Percentiles rank a stretch among this genome's conserved stretches.
These are phyloP conservation scores for Crithidia expoeki DNA, from an alignment of 208 protist genomes.

Conservation along the genomic window DNA sequence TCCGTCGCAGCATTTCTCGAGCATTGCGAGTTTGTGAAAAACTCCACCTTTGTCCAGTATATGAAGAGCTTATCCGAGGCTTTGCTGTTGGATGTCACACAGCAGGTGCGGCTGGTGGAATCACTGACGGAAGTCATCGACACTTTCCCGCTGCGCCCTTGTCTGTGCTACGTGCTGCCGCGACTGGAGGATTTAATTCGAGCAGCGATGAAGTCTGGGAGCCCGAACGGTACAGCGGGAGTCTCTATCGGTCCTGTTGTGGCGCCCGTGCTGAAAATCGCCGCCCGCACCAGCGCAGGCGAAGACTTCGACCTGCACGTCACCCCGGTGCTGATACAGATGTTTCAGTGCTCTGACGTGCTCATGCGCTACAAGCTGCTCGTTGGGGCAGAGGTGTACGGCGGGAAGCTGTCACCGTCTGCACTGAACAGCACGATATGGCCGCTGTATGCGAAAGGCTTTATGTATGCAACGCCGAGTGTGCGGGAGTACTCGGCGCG, in stretches of 20 bases:
- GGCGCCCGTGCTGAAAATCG: constrained; percentile 67
- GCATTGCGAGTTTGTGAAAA: constrained; percentile 59
- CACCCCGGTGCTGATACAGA: constrained; percentile 57
- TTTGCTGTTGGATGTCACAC: constrained; percentile 58
- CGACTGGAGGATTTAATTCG: constrained; percentile 62
- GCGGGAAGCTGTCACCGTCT: constrained; percentile 37
- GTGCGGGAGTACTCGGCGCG: constrained; percentile 82
- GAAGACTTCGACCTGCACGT: constrained; percentile 63
- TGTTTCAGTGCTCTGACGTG: constrained; percentile 65
- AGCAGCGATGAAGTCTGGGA: constrained; percentile 35
- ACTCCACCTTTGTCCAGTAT: constrained; percentile 65
- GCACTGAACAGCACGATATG: constrained; percentile 67
- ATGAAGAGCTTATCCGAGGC: constrained; percentile 68
- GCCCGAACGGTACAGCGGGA: constrained; percentile 13
- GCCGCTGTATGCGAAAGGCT: constrained; percentile 71
- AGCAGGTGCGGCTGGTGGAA: constrained; percentile 64
- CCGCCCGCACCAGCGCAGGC: constrained; percentile 31
- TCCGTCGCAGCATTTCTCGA: constrained; percentile 54
- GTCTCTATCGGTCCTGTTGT: constrained; percentile 46
- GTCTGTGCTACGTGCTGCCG: constrained; percentile 62
- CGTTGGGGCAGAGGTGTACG: constrained; percentile 53
- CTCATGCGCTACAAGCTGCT: constrained; percentile 75
- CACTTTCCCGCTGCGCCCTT: constrained; percentile 61
- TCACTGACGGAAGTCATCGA: constrained; percentile 49
- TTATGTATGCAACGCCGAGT: constrained; percentile 51